Conservation (phyloP, 495 filamentous ascomycete species). For the Aspergillus incahuasiensis region DNA sequence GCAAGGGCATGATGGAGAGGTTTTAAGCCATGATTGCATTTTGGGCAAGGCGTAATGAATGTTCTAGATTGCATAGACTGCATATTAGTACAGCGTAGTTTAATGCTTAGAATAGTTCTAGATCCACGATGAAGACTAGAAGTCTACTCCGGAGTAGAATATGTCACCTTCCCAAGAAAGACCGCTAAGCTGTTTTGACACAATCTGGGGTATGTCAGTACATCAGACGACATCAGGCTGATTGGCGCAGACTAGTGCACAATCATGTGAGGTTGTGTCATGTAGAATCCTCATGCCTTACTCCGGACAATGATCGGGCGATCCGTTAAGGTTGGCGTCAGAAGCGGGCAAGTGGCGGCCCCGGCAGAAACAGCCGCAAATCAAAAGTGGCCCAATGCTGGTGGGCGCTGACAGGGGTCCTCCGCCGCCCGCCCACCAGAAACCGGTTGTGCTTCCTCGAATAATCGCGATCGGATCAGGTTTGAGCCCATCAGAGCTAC, state of each 20-base stretch:
- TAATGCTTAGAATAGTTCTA: neutral
- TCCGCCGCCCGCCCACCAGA: neutral
- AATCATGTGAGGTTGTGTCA: neutral
- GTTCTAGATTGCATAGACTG: neutral
- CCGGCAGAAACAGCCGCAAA: neutral
- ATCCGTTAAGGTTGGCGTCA: neutral
- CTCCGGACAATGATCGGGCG: neutral
- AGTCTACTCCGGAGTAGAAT: too few species aligned
- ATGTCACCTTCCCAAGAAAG: too few species aligned
- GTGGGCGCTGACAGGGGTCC: neutral
- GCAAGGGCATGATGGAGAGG: slow-evolving; percentile 84
- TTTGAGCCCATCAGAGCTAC: neutral
- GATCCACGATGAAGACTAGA: neutral
- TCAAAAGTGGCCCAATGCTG: neutral
- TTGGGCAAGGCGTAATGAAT: neutral
- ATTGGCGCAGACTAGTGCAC: neutral
- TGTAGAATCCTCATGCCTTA: too few species aligned
- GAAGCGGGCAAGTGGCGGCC: neutral
- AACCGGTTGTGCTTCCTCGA: neutral
- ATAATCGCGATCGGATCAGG: neutral
- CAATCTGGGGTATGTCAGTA: neutral
- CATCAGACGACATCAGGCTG: neutral
- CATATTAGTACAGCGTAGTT: neutral
- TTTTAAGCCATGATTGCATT: slow-evolving; percentile 44
- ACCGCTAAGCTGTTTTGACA: neutral